Evolutionary conservation across 2,329 filamentous ascomycete species (phyloP), one percentile per base, ranked within the genome.

Genomic region (Nemania sp.): DNA sequence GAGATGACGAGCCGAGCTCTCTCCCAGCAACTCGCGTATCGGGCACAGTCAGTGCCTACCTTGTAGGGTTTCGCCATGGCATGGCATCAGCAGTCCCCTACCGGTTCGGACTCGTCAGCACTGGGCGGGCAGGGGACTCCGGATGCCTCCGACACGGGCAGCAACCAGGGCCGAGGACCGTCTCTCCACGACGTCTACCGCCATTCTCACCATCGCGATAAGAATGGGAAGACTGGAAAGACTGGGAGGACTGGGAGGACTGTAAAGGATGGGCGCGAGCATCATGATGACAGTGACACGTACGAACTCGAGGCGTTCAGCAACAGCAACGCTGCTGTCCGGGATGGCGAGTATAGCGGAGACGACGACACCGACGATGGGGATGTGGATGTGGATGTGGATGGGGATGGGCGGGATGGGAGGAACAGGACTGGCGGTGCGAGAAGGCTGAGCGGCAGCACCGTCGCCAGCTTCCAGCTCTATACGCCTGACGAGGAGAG

Each of bases 401-500:
- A 54, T 9, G 60, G 57, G 25, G 66, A 69, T 15, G 45, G 47
- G 11, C 50, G 60, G 15, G 17, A 29, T 20, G 40, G 50, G 21
- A 46, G 63, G 13, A 5, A 15, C 7, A 46, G 45, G 25, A 49
- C 35, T 4, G 35, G 35, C 9, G 48, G 10, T 21, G 68, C 20
- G 59, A 68, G 49, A 51, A 60, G 37, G 34, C 51, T 10, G 42
- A 67, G 61, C 54, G 56, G 57, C 15, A 68, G 68, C 53, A 67
- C 60, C 17, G 60, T 54, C 13, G 62, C 65, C 15, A 69, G 63
- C 62, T 67, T 65, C 43, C 69, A 72, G 51, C 65, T 67, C 29
- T 85, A 83, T 60, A 82, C 82, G 2, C 76, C 79, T 0, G 88
- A 92, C 55, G 92, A 97, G 74, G 92, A 96, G 72, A 77, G 74